Conservation (phyloP, 768 basidiomycete genomes). For the Stropharia rugosoannulata region DNA sequence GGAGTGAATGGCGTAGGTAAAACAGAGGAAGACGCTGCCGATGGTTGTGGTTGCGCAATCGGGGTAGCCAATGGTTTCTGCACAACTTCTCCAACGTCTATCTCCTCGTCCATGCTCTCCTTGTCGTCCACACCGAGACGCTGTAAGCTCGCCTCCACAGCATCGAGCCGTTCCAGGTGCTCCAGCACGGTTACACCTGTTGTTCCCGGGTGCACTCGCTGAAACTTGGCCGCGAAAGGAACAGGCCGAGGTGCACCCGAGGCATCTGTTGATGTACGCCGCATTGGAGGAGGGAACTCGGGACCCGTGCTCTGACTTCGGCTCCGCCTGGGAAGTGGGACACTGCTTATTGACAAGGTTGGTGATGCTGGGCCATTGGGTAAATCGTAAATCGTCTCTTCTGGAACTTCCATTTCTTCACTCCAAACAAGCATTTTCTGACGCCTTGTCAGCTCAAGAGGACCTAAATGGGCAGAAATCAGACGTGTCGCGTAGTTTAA, state of each 20-base stretch:
- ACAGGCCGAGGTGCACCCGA: conserved; percentile 71
- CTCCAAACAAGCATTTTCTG: conserved; percentile 83
- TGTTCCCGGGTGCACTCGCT: conserved; percentile 80
- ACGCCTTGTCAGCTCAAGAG: conserved; percentile 85
- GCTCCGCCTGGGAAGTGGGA: conserved; percentile 53
- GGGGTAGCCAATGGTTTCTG: conserved; percentile 8
- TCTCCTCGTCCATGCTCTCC: conserved; percentile 41
- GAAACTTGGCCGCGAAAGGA: conserved; percentile 82
- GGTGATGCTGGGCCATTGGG: conserved; percentile 50
- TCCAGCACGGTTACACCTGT: conserved; percentile 85
- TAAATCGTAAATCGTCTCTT: conserved; percentile 45
- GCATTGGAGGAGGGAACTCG: conserved; percentile 75
- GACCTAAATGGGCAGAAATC: conserved; percentile 48
- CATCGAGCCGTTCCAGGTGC: conserved; percentile 83
- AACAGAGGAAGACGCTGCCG: conserved; percentile 29
- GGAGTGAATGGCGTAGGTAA: conserved; percentile 46
- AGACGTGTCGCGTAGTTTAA: not conserved
- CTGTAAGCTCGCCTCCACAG: conserved; percentile 76
- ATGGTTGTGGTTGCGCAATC: conserved; percentile 7
- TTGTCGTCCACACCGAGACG: conserved; percentile 61
- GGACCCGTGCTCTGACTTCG: conserved; percentile 63
- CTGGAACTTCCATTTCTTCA: conserved; percentile 75
- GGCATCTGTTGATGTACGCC: conserved; percentile 60
- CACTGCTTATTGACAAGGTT: conserved; percentile 57
- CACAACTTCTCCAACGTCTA: conserved; percentile 56